Percentiles rank a stretch among this genome's conserved stretches.
Conservation (phyloP, 202 grass and related monocot genomes). For the Elaeis oleifera region DNA sequence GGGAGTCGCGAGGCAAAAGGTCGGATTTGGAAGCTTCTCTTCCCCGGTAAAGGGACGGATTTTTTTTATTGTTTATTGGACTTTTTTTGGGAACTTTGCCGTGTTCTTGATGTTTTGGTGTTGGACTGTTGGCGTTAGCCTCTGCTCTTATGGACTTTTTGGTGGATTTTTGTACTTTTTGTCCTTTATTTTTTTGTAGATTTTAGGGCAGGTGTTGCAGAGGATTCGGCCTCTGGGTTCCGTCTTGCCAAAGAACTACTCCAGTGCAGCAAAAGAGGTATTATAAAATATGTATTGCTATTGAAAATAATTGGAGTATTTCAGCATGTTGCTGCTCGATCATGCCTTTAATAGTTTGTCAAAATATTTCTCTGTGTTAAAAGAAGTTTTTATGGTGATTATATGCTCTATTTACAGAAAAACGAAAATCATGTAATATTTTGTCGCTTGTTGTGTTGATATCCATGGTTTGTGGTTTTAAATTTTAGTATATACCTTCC, state of each 20-base stretch:
- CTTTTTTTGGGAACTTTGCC: neutral
- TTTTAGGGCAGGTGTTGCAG: constrained; percentile 24
- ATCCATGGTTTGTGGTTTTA: no score
- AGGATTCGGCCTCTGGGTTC: constrained; percentile 26
- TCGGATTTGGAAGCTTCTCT: constrained; percentile 5
- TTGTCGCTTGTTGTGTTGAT: no score
- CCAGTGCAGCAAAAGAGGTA: constrained; percentile 36
- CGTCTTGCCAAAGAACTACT: constrained; percentile 26
- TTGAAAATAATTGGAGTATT: neutral
- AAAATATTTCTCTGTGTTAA: neutral
- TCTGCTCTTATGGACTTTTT: no score
- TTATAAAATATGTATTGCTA: constrained; percentile 1
- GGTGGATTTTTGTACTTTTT: neutral
- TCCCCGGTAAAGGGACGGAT: neutral
- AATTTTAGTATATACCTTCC: no score
- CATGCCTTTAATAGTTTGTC: neutral
- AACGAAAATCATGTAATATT: no score
- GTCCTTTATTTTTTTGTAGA: constrained; percentile 10
- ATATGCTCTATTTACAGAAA: no score
- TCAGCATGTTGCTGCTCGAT: neutral
- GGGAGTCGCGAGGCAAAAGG: constrained; percentile 12
- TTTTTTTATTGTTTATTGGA: neutral
- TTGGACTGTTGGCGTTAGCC: no score
- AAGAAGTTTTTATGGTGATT: no score
- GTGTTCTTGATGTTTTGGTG: no score